Conservation (phyloP, 2,329 filamentous ascomycete species). For the Herpomyces periplanetae region DNA sequence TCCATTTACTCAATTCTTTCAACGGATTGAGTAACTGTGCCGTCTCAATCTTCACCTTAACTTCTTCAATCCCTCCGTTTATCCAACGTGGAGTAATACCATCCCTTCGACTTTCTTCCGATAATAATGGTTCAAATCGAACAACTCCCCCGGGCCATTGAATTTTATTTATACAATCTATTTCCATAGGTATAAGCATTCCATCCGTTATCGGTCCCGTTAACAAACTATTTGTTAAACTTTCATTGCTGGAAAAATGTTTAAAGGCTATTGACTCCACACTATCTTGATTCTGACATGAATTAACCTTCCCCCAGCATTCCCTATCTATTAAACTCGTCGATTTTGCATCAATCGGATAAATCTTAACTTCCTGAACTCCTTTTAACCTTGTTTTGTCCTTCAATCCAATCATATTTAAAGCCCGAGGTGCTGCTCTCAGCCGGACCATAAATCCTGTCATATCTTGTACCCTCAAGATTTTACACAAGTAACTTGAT, state of each 20-base stretch:
- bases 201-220: conserved; percentile 65
- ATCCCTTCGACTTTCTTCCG: conserved; percentile 7
- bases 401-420: no score
- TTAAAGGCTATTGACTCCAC: no score
- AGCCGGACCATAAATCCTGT: conserved; percentile 60
- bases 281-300: no score
- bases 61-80: conserved; percentile 23
- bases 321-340: no score
- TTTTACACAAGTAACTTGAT: conserved; percentile 31
- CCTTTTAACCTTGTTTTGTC: no score
- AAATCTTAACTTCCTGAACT: conserved; percentile 31
- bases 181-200: conserved; percentile 25
- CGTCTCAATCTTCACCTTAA: conserved; percentile 38
- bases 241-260: no score
- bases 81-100: conserved; percentile 24
- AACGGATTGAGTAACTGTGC: conserved; percentile 18
- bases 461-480: conserved; percentile 26
- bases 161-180: conserved; percentile 12
- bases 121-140: conserved; percentile 23
- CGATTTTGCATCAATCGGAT: conserved; percentile 57
- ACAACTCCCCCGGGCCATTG: conserved; percentile 54
- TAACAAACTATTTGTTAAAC: conserved; percentile 23
- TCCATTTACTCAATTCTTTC: conserved; percentile 9
- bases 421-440: conserved; percentile 38
- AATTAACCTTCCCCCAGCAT: no score